Percentiles rank a stretch among this genome's conserved stretches.
Conservation (phyloP, 805 yeast species). For the Starmerella riodocensis region DNA sequence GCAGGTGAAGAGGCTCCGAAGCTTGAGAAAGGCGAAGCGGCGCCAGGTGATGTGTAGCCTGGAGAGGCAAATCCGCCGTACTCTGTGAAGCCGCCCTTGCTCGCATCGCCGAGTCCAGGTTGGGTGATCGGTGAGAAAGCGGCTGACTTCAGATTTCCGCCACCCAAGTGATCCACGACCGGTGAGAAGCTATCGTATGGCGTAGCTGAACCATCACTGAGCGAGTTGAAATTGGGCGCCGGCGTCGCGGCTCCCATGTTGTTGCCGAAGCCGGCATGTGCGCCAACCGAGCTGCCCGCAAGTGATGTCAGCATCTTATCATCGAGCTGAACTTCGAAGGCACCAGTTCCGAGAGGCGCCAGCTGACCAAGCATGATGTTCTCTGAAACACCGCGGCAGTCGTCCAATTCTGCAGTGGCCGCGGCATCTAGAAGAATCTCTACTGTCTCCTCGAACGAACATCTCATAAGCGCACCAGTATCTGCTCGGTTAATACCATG, state of each 20-base stretch:
- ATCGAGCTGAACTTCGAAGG: slow-evolving; percentile 89
- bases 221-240: slow-evolving; percentile 8
- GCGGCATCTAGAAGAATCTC: slow-evolving; percentile 97
- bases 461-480: slow-evolving; percentile 98
- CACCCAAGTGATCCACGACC: slow-evolving; percentile 24
- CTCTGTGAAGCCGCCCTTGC: slow-evolving; percentile 72
- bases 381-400: slow-evolving; percentile 96
- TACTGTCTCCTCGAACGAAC: slow-evolving; percentile 98
- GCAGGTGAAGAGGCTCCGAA: slow-evolving; percentile 32
- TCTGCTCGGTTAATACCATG: slow-evolving; percentile 98
- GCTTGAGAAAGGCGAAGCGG: slow-evolving; percentile 41
- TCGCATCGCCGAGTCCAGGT: slow-evolving; percentile 63
- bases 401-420: slow-evolving; percentile 94
- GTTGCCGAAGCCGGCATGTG: slow-evolving; percentile 32
- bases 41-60: slow-evolving; percentile 40
- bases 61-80: slow-evolving; percentile 56
- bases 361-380: slow-evolving; percentile 95
- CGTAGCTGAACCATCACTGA: slow-evolving; percentile 68
- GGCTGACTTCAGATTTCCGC: slow-evolving; percentile 42
- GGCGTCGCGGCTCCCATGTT: slow-evolving; percentile 34
- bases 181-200: slow-evolving; percentile 68
- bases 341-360: slow-evolving; percentile 98
- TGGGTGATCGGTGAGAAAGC: slow-evolving; percentile 84
- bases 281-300: slow-evolving; percentile 26
- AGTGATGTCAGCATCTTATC: slow-evolving; percentile 65